phyloP scores from a whole-genome alignment of 176 grass and related monocot species.

The Avena insularis region DNA sequence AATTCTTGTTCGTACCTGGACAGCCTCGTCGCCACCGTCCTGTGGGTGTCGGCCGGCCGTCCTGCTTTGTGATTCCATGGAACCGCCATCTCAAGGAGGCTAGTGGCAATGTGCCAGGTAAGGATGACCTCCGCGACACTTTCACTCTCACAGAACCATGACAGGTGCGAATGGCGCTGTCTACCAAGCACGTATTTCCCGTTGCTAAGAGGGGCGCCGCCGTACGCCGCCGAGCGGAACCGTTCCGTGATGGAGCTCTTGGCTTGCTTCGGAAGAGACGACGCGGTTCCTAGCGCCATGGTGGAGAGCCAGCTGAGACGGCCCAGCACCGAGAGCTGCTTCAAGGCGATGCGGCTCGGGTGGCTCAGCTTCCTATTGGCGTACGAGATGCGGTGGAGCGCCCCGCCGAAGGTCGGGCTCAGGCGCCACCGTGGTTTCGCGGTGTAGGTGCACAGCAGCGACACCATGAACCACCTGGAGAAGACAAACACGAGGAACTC shows the following conservation, averaged over 20 bases:
- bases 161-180: not conserved
- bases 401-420: not conserved
- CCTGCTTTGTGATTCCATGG: too few species aligned
- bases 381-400: not conserved
- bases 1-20: not conserved
- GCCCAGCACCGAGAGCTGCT: slow-evolving; percentile 9
- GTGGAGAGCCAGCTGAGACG: not conserved
- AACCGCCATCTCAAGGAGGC: too few species aligned
- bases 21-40: not conserved
- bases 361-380: not conserved
- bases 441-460: not conserved
- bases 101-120: too few species aligned
- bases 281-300: not conserved
- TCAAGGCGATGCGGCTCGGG: not conserved
- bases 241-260: not conserved
- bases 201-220: not conserved
- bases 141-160: not conserved
- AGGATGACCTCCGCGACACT: too few species aligned
- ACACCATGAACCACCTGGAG: slow-evolving; percentile 35
- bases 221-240: not conserved
- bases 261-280: not conserved
- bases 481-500: not conserved
- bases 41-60: too few species aligned
- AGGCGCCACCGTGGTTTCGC: not conserved
- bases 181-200: not conserved